Evolutionary conservation across 2,329 filamentous ascomycete species (phyloP), one percentile per base, ranked within the genome.

Genomic region (Cadophora sp.): DNA sequence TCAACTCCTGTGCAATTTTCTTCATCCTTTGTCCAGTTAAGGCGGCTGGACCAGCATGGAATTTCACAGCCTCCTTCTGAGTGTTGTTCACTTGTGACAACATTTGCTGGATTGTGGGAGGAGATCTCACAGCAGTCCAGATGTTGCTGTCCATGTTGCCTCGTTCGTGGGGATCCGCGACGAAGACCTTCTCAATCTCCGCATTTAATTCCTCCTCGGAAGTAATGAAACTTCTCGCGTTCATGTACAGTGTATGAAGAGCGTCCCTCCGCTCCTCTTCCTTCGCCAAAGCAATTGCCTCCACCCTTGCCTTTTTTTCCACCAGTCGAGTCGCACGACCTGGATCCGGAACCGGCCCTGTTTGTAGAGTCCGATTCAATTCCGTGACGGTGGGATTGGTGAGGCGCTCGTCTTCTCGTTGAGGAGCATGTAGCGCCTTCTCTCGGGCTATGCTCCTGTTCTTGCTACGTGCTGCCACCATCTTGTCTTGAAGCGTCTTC

Each of bases 231-330:
- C 87, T 83, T 30, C 91, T 87, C 5, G 96, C 94, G 73, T 94
- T 91, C 81, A 96, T 91, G 81, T 99, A 99, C 14, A 99, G 85
- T 66, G 92, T 89, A 80, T 97, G 93, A 36, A 99, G 81, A 18
- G 90, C 86, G 71, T 95, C 88, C 68, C 87, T 84, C 60, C 91
- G 87, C 62, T 84, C 83, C 66, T 89, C 84, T 51, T 83, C 82
- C 76, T 89, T 88, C 62, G 81, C 78, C 11, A 79, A 80, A 39
- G 83, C 78, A 50, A 84, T 78, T 16, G 81, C 79, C 16, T 79
- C 78, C 16, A 83, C 81, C 45, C 68, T 74, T 4, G 76, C 78
- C 59, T 82, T 82, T 56, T 76, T 79, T 33, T 81, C 78, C n/a
- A 85, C 84, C 63, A 83, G 66, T 14, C 85, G 83, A 64, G 80